Evolutionary conservation across 1,284 basidiomycete species (phyloP).

Genomic region (Puccinia hordei): DNA sequence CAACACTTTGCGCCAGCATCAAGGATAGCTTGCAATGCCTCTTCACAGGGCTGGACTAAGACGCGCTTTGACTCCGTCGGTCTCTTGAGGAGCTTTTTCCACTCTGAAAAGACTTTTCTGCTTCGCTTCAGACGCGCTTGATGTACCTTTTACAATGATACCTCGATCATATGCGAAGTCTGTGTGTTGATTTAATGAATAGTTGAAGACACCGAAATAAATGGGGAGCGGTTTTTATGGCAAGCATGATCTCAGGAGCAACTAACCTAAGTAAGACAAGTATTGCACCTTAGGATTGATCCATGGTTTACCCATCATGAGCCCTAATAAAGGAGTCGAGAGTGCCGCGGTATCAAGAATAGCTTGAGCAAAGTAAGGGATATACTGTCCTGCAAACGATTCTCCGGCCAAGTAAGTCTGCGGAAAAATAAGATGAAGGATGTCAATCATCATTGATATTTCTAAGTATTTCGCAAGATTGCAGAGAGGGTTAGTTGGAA

Average conservation of each 20-base stretch:
- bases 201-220: background rate
- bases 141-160: constrained; percentile 36
- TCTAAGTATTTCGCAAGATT: background rate
- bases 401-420: constrained; percentile 87
- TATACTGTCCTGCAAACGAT: constrained; percentile 98
- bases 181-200: background rate
- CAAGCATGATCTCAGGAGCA: constrained; percentile 75
- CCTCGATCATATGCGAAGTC: constrained; percentile 42
- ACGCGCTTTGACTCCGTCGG: background rate
- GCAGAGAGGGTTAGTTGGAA: background rate
- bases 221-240: constrained; percentile 67
- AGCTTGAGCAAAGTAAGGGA: constrained; percentile 80
- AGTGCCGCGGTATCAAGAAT: constrained; percentile 49
- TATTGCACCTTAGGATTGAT: constrained; percentile 88
- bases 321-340: constrained; percentile 68
- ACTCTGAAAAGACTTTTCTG: constrained; percentile 19
- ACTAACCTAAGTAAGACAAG: constrained; percentile 83
- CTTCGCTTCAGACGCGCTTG: constrained; percentile 7
- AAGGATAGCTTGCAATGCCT: constrained; percentile 20
- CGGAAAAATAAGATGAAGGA: background rate
- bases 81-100: background rate
- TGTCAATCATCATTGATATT: background rate
- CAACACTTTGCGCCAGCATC: constrained; percentile 28
- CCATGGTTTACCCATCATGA: constrained; percentile 96
- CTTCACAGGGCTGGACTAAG: constrained; percentile 5